A percentile compares a stretch with the other conserved stretches of the same genome.
These are phyloP conservation scores for Xylariaceae sp. DNA, from an alignment of 2,329 filamentous ascomycete genomes.

Conservation along the genomic window DNA sequence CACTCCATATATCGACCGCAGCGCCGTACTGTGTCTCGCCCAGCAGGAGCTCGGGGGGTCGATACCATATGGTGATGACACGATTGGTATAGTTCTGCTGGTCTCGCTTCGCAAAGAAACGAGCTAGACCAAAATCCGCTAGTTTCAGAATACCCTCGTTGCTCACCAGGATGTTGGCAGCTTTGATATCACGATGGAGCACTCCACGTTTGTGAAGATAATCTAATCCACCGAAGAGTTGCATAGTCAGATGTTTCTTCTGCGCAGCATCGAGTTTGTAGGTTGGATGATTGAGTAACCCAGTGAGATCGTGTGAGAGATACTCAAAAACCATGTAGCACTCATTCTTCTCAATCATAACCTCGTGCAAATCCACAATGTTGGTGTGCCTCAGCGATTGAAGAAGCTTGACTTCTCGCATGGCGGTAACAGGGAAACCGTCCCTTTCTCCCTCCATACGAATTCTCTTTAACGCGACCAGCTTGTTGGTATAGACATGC, in stretches of 20 bases:
- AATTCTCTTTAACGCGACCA: slow-evolving; percentile 84
- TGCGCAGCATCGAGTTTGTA: slow-evolving; percentile 80
- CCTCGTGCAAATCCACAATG: slow-evolving; percentile 77
- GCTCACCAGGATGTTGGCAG: slow-evolving; percentile 92
- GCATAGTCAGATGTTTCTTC: slow-evolving; percentile 87
- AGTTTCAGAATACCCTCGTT: slow-evolving; percentile 84
- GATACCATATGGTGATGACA: slow-evolving; percentile 98
- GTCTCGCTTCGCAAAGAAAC: slow-evolving; percentile 89
- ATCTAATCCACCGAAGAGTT: slow-evolving; percentile 88
- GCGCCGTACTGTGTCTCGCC: slow-evolving; percentile 88
- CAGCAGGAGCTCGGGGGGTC: slow-evolving; percentile 81
- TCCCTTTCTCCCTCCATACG: slow-evolving; percentile 91
- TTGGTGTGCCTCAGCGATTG: slow-evolving; percentile 79
- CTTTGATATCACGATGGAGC: slow-evolving; percentile 95
- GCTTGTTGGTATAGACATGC: slow-evolving; percentile 80
- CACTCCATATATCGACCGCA: slow-evolving; percentile 93
- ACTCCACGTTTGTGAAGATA: slow-evolving; percentile 93
- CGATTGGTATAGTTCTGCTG: slow-evolving; percentile 96
- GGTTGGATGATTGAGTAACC: slow-evolving; percentile 86
- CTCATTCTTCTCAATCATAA: slow-evolving; percentile 98
- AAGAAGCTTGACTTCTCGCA: slow-evolving; percentile 86
- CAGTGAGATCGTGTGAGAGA: slow-evolving; percentile 90
- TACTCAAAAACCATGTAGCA: slow-evolving; percentile 99
- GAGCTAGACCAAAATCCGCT: slow-evolving; percentile 90
- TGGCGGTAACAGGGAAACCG: slow-evolving; percentile 84